Conservation (phyloP, 495 filamentous ascomycete species). For the Articulospora tetracladia region DNA sequence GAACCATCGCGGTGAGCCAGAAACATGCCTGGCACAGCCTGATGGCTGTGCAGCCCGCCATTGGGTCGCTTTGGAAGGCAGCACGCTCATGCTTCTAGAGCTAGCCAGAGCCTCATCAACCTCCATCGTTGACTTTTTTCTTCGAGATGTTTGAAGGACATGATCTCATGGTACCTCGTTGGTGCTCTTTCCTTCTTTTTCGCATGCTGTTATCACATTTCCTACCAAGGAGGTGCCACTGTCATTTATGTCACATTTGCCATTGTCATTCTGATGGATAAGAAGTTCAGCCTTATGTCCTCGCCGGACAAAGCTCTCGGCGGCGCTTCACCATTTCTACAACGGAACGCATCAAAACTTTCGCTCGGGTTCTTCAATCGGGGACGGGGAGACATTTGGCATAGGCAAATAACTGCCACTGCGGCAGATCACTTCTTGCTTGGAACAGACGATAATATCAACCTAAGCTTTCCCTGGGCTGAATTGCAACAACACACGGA, state of each 20-base stretch:
- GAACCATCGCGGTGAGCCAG: background rate
- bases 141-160: background rate
- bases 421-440: background rate
- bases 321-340: background rate
- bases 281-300: background rate
- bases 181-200: background rate
- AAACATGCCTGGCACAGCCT: background rate
- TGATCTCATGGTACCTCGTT: background rate
- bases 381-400: constrained; percentile 7
- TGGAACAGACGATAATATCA: background rate
- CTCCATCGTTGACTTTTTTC: background rate
- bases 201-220: background rate
- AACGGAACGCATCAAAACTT: background rate
- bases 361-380: background rate
- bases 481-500: constrained; percentile 5
- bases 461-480: constrained; percentile 3
- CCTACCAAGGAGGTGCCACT: background rate
- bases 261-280: background rate
- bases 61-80: background rate
- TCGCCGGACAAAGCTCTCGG: background rate
- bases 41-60: background rate
- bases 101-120: background rate
- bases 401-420: background rate
- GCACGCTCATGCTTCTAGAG: background rate
- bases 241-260: background rate